phyloP scores from a whole-genome alignment of 73 alveolate genomes.

The Paramecium bursaria region DNA sequence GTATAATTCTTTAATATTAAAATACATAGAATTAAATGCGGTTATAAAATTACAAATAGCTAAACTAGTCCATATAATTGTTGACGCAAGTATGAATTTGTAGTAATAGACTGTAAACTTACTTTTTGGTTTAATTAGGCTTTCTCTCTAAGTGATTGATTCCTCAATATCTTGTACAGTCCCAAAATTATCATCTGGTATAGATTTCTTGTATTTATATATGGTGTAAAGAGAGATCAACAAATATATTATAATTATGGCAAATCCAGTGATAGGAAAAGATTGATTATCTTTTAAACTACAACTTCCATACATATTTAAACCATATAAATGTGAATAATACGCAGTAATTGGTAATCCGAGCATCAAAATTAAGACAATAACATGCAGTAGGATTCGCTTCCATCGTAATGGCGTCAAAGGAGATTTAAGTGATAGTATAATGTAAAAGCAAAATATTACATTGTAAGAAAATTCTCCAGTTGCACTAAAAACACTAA shows the following conservation, averaged over 20 bases:
- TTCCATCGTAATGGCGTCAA: no score
- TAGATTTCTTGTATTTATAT: slow-evolving; percentile 43
- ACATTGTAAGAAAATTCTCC: slow-evolving; percentile 66
- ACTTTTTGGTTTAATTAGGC: slow-evolving; percentile 1
- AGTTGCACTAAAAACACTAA: slow-evolving; percentile 62
- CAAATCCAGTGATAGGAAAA: slow-evolving; percentile 58
- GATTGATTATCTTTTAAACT: slow-evolving; percentile 45
- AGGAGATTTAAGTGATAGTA: no score
- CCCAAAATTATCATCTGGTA: slow-evolving; percentile 67
- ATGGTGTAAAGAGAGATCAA: slow-evolving; percentile 58
- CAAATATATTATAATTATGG: slow-evolving; percentile 18
- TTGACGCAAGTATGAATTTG: slow-evolving; percentile 36
- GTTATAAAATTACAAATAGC: slow-evolving; percentile 51
- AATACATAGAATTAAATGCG: slow-evolving; percentile 55
- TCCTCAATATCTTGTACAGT: no score
- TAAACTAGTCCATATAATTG: slow-evolving; percentile 56
- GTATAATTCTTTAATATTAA: slow-evolving; percentile 25
- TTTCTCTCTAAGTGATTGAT: no score
- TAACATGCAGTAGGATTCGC: slow-evolving; percentile 57
- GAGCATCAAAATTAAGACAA: slow-evolving; percentile 49
- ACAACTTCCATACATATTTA: slow-evolving; percentile 67
- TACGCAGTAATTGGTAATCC: slow-evolving; percentile 51
- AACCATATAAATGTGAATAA: slow-evolving; percentile 16
- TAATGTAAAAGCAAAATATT: slow-evolving; percentile 59
- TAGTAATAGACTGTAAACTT: slow-evolving; percentile 55